These are phyloP conservation scores for Bauhinia variegata DNA, from an alignment of 306 rosid species.

Conservation along the genomic window DNA sequence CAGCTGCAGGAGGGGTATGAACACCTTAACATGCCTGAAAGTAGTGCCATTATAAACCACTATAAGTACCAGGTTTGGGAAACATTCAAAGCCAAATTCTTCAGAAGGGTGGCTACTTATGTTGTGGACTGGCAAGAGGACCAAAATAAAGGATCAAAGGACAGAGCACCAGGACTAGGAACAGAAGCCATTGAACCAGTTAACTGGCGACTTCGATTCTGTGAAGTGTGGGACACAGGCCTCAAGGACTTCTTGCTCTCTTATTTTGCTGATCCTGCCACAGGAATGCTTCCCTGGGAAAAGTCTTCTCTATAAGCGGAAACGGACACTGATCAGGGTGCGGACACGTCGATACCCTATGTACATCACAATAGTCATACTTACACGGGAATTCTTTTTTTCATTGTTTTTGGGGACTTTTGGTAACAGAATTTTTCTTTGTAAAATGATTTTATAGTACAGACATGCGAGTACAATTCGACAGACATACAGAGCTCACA, in stretches of 20 bases:
- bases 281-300: constrained; percentile 87
- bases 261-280: constrained; percentile 63
- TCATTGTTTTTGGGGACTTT: constrained; percentile 39
- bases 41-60: constrained; percentile 69
- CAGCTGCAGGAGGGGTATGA: constrained; percentile 57
- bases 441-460: constrained; percentile 23
- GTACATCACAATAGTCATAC: constrained; percentile 55
- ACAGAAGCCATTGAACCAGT: constrained; percentile 85
- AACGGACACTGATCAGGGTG: constrained; percentile 37
- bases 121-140: constrained; percentile 95
- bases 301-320: constrained; percentile 45
- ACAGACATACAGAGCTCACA: constrained; percentile 45
- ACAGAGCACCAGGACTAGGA: constrained; percentile 95
- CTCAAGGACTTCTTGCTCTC: constrained; percentile 71
- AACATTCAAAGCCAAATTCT: constrained; percentile 74
- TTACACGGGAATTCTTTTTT: constrained; percentile 54
- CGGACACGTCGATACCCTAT: constrained; percentile 50
- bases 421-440: constrained; percentile 40
- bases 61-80: constrained; percentile 98
- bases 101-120: constrained; percentile 92
- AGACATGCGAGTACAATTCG: no score
- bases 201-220: constrained; percentile 78
- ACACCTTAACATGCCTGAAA: constrained; percentile 53
- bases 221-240: constrained; percentile 91
- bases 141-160: constrained; percentile 86